Evolutionary conservation across 2,329 filamentous ascomycete species (phyloP), one percentile per base, ranked within the genome.

Genomic region (Trichoderma sp.): DNA sequence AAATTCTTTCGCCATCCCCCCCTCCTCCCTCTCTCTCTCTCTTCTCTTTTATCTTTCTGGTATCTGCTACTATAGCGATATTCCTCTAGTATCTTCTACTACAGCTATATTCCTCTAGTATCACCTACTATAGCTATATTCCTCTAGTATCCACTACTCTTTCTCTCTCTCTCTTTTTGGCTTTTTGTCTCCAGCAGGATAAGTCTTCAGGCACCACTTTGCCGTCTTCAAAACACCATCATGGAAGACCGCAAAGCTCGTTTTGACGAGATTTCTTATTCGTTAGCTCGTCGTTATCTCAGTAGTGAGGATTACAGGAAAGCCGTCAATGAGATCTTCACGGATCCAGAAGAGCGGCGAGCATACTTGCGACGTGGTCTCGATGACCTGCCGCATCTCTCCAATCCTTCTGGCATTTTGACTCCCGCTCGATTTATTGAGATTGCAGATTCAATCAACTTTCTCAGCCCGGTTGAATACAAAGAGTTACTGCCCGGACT

Each of bases 201-300:
- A 39, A 24, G 32, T 18, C 36, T 21, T 36, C 11, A 8, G 3
- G 4, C 51, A 8, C 11, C n/a, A n/a, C 21, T 32, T 47, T 30
- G 26, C 36, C 30, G 9, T 66, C 64, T 36, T 57, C 39, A 51
- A 66, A 14, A 18, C 11, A 47, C 39, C 3, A 51, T n/a, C 53
- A 47, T 68, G 53, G 53, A 68, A 12, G 34, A 28, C 53, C 65
- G 34, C 34, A 60, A 68, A n/a, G 53, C 66, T 69, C 66, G 66
- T 26, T 69, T 61, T 26, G 36, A 69, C 36, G 36, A 69, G 28
- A n/a, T 61, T 26, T 15, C 21, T 34, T 12, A n/a, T 7, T n/a
- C 39, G n/a, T 34, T 69, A 18, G 1, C 5, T 34, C 7, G 26
- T n/a, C 26, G 7, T 36, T n/a, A 3, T 12, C 36, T 61, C 21